phyloP scores from a whole-genome alignment of 768 basidiomycete species.

The Macrolepiota albuminosa region DNA sequence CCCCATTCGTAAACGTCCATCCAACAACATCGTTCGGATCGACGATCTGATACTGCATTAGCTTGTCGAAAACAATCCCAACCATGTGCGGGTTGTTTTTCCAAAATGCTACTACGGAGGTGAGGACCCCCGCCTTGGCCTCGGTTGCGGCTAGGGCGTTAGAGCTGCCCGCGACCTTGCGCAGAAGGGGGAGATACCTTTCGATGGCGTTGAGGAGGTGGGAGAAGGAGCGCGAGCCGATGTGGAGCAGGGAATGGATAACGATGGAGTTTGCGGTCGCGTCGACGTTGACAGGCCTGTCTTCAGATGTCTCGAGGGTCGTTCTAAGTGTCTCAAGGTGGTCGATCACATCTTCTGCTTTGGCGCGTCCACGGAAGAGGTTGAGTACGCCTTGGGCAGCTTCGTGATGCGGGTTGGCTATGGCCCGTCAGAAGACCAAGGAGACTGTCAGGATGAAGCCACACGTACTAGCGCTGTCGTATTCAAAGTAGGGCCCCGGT shows the following conservation, averaged over 20 bases:
- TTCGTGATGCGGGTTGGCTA: constrained; percentile 77
- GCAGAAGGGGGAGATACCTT: constrained; percentile 79
- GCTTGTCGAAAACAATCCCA: constrained; percentile 91
- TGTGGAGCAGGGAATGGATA: constrained; percentile 83
- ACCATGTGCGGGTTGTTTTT: constrained; percentile 80
- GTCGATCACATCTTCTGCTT: constrained; percentile 73
- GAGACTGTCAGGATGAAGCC: not conserved
- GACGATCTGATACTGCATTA: constrained; percentile 98
- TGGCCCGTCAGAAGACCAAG: not conserved
- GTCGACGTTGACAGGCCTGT: constrained; percentile 59
- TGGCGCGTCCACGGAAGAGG: constrained; percentile 77
- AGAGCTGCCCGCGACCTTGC: constrained; percentile 43
- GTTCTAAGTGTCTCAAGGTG: constrained; percentile 69
- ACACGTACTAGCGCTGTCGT: constrained; percentile 69
- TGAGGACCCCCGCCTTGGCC: constrained; percentile 68
- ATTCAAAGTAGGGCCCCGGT: constrained; percentile 78
- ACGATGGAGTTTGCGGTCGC: constrained; percentile 69
- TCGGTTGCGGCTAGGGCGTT: constrained; percentile 26
- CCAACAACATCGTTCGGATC: constrained; percentile 88
- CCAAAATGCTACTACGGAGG: constrained; percentile 77
- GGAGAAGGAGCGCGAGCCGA: constrained; percentile 94
- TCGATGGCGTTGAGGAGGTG: constrained; percentile 98
- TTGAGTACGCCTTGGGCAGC: constrained; percentile 73
- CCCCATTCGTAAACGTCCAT: constrained; percentile 70
- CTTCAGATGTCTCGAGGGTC: constrained; percentile 55